phyloP scores from a whole-genome alignment of 1,284 basidiomycete genomes.

The Tylopilus sp. region DNA sequence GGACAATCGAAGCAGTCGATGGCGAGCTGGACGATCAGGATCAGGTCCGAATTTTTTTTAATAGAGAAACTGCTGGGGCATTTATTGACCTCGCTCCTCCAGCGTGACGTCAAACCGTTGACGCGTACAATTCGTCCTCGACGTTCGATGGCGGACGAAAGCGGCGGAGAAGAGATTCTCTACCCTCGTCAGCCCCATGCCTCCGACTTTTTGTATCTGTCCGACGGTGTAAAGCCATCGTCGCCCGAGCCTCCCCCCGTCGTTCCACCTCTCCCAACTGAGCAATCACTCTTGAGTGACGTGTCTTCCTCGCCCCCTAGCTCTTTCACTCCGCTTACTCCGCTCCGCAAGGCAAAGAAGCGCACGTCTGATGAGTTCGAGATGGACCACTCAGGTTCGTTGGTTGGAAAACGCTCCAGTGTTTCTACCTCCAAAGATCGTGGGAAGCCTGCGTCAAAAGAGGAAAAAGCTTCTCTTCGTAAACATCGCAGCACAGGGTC shows the following conservation, averaged over 20 bases:
- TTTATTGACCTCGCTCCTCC: slow-evolving; percentile 21
- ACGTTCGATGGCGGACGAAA: slow-evolving; percentile 70
- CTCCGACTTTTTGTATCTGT: slow-evolving; percentile 33
- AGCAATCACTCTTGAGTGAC: slow-evolving; percentile 29
- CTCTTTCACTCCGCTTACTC: slow-evolving; percentile 50
- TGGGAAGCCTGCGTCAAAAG: slow-evolving; percentile 31
- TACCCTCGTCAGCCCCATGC: slow-evolving; percentile 63
- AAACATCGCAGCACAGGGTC: slow-evolving; percentile 65
- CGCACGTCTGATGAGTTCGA: slow-evolving; percentile 81
- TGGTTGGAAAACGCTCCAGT: slow-evolving; percentile 50
- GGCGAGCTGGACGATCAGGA: slow-evolving; percentile 67
- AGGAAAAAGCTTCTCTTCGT: slow-evolving; percentile 53
- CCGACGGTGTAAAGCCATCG: slow-evolving; percentile 34
- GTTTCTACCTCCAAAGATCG: slow-evolving; percentile 31
- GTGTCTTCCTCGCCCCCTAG: slow-evolving; percentile 50
- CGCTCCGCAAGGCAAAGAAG: slow-evolving; percentile 60
- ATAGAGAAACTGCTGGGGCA: neutral
- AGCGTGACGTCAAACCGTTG: slow-evolving; percentile 40
- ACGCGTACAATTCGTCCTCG: slow-evolving; percentile 50
- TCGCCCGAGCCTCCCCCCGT: slow-evolving; percentile 29
- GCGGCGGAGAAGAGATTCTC: slow-evolving; percentile 77
- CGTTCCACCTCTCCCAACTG: slow-evolving; percentile 28
- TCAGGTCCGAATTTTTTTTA: slow-evolving; percentile 45
- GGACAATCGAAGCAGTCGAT: slow-evolving; percentile 83
- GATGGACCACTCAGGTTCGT: slow-evolving; percentile 61